These are phyloP conservation scores for Dactylellina drechsleri DNA, from an alignment of 2,329 filamentous ascomycete species.

Conservation along the genomic window DNA sequence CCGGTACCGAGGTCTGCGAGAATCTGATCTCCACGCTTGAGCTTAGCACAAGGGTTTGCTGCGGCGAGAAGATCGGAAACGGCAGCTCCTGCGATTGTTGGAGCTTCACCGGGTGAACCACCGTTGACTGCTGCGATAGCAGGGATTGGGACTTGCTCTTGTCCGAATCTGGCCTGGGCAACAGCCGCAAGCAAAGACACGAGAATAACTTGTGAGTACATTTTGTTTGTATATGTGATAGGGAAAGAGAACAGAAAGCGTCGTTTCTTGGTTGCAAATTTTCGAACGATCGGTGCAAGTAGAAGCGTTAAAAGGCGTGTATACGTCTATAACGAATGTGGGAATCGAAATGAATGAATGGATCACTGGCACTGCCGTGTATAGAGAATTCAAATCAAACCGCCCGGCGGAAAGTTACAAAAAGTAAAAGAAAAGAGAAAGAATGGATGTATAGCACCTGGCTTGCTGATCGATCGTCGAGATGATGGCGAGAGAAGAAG, in stretches of 20 bases:
- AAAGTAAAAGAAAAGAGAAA: constrained; percentile 33
- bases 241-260: constrained; percentile 27
- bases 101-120: constrained; percentile 70
- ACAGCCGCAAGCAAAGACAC: constrained; percentile 64
- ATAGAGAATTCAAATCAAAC: constrained; percentile 53
- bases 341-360: constrained; percentile 46
- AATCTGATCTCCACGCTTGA: constrained; percentile 73
- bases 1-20: constrained; percentile 71
- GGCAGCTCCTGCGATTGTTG: constrained; percentile 72
- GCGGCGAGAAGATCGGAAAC: constrained; percentile 72
- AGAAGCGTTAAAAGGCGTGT: constrained; percentile 32
- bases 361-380: constrained; percentile 52
- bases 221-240: constrained; percentile 59
- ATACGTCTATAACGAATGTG: constrained; percentile 51
- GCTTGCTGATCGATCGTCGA: constrained; percentile 54
- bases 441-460: constrained; percentile 53
- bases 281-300: constrained; percentile 50
- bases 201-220: constrained; percentile 63
- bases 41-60: constrained; percentile 74
- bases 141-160: constrained; percentile 70
- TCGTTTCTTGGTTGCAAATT: constrained; percentile 25
- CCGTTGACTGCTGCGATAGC: constrained; percentile 68
- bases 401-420: constrained; percentile 52
- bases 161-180: constrained; percentile 70
- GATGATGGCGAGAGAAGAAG: constrained; percentile 48